Evolutionary conservation across 805 yeast genomes (phyloP).

Genomic region (Vanderwaltozyma polyspora): DNA sequence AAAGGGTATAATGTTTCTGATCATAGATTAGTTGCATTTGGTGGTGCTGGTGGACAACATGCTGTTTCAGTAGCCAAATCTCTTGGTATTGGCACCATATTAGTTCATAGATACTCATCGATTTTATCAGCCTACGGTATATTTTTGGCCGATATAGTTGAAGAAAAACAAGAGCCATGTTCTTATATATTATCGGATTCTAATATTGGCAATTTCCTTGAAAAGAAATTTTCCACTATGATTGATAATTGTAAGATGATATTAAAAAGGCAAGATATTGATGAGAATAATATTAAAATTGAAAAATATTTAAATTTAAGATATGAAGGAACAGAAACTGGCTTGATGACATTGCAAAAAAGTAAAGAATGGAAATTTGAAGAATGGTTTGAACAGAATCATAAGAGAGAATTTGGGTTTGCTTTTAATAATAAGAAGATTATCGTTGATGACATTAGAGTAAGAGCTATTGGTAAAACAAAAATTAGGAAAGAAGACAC

Average conservation of each 20-base stretch:
- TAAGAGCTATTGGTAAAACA: constrained; percentile 61
- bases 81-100: constrained; percentile 55
- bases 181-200: constrained; percentile 31
- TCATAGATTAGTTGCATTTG: constrained; percentile 73
- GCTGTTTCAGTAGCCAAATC: constrained; percentile 66
- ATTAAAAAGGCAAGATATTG: constrained; percentile 44
- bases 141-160: constrained; percentile 75
- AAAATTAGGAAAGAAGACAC: constrained; percentile 30
- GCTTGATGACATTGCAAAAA: constrained; percentile 50
- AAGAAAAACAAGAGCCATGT: constrained; percentile 68
- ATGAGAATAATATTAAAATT: constrained; percentile 32
- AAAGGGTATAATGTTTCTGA: constrained; percentile 58
- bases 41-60: constrained; percentile 93
- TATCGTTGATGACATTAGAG: constrained; percentile 61
- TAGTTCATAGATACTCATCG: constrained; percentile 74
- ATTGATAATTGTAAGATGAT: constrained; percentile 14
- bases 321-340: constrained; percentile 84
- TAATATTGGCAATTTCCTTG: constrained; percentile 28
- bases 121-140: constrained; percentile 83
- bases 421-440: constrained; percentile 44
- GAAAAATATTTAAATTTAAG: constrained; percentile 69
- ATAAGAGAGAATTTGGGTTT: constrained; percentile 66
- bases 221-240: constrained; percentile 37
- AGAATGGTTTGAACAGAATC: constrained; percentile 41
- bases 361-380: constrained; percentile 26